Conservation (phyloP, 441 rosid species). For the Adansonia grandidieri region DNA sequence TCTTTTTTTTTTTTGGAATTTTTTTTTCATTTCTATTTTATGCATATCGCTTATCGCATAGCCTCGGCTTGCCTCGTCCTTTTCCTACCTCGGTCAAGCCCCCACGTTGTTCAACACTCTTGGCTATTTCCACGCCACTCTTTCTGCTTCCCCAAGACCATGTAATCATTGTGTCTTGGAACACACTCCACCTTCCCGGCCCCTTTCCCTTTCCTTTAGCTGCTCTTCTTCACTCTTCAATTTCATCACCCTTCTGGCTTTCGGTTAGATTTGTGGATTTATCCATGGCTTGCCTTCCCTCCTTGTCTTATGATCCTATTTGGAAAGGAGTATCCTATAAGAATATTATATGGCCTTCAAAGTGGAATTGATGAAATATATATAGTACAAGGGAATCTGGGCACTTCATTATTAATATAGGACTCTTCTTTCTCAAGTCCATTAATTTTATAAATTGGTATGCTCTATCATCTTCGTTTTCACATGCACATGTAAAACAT, state of each 20-base stretch:
- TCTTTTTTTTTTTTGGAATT: neutral
- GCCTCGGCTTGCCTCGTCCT: neutral
- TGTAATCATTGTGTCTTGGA: slow-evolving; percentile 95
- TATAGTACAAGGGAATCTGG: neutral
- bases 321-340: neutral
- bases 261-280: slow-evolving; percentile 30
- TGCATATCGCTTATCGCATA: neutral
- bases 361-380: neutral
- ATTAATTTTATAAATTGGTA: neutral
- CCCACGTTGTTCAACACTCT: slow-evolving; percentile 63
- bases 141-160: slow-evolving; percentile 66
- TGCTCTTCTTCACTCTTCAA: slow-evolving; percentile 21
- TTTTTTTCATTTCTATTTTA: neutral
- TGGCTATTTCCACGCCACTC: slow-evolving; percentile 60
- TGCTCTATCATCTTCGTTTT: neutral
- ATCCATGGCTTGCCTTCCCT: neutral
- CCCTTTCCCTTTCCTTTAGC: slow-evolving; percentile 26
- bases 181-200: slow-evolving; percentile 59
- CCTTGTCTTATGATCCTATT: neutral
- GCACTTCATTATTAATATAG: neutral
- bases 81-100: slow-evolving; percentile 53
- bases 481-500: slow-evolving; percentile 11
- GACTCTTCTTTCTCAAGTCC: neutral
- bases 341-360: neutral
- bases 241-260: slow-evolving; percentile 29